Base-by-base conservation (phyloP, 2,329 filamentous ascomycete genomes). In the Cytospora schulzeri region DNA sequence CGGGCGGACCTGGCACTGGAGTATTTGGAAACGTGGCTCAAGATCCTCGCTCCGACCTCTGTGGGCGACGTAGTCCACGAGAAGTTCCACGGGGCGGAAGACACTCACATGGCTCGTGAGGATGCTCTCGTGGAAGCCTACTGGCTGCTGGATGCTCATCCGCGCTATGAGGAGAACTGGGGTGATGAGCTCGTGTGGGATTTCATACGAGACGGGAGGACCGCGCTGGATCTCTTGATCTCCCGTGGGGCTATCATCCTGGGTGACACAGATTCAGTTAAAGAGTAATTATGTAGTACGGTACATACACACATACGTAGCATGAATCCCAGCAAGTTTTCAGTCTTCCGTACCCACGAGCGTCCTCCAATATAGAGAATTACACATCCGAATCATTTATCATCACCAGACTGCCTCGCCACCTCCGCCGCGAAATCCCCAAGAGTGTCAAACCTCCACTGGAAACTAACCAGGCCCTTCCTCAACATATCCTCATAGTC, bases 371-470 rank as follows among this genome's bases (percentile, higher is more conserved):
- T 12, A 5, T 19, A 38, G 33, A 9, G 9, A 17, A 33, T 9
- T 6, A 3, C 41, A 29, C 14, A 22, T 55, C 35, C 28, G 33
- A 19, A 19, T 52, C 61, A 12, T 12, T 48, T 4, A 22, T 65
- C 60, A 31, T 65, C 62, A 11, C 50, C 68, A 70, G 78, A 78
- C 71, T 78, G 76, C 57, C 73, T 71, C 68, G 76, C 76, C 3
- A 79, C 76, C 71, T 78, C 77, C 12, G 74, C 73, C 24, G 77
- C 76, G 69, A 79, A 77, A 53, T 76, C 73, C 8, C 73, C 76
- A 55, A 79, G 64, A 17, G 74, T 77, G 62, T 77, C 74, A 63
- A 78, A 79, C 62, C 69, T 67, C 76, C 76, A 77, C 63, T 73
- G 75, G 60, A 75, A 78, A 33, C 66, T 75, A 14, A 75, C 65